Evolutionary conservation across 768 basidiomycete genomes (phyloP).

Genomic region (Suillus subalutaceus): DNA sequence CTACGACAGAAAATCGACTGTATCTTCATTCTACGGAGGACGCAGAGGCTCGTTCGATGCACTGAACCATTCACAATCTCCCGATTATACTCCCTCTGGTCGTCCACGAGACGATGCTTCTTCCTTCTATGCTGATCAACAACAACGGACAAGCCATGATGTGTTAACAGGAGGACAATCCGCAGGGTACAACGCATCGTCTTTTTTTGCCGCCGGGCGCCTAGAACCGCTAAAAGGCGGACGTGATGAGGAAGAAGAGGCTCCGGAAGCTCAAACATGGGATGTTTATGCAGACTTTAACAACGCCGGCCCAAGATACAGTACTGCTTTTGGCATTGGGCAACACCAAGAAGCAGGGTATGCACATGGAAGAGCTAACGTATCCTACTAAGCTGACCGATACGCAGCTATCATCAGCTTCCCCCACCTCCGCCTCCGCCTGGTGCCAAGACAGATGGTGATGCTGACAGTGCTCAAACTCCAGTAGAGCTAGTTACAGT

Average conservation of each 20-base stretch:
- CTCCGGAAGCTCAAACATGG: constrained; percentile 52
- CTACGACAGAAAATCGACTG: constrained; percentile 74
- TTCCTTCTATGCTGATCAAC: constrained; percentile 57
- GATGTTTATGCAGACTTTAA: constrained; percentile 92
- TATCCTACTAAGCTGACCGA: background rate
- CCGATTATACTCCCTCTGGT: constrained; percentile 31
- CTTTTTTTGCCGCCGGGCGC: constrained; percentile 69
- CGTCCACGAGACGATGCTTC: constrained; percentile 68
- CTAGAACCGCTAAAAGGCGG: constrained; percentile 79
- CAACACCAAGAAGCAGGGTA: constrained; percentile 49
- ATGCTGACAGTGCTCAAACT: constrained; percentile 35
- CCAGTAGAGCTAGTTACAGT: constrained; percentile 91
- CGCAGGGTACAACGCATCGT: constrained; percentile 75
- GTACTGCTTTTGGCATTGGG: constrained; percentile 54
- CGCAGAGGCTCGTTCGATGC: constrained; percentile 64
- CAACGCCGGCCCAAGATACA: constrained; percentile 80
- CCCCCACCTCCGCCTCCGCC: constrained; percentile 28
- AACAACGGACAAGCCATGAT: constrained; percentile 48
- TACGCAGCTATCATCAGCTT: constrained; percentile 48
- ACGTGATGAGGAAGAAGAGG: constrained; percentile 67
- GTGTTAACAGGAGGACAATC: constrained; percentile 45
- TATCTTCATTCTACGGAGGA: constrained; percentile 77
- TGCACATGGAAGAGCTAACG: constrained; percentile 22
- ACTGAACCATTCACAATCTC: constrained; percentile 48
- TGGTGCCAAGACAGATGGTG: constrained; percentile 41